Percentiles rank a stretch among this genome's conserved stretches.
These are phyloP conservation scores for Sugiyamaella castrensis DNA, from an alignment of 1,139 yeast genomes.

Conservation along the genomic window DNA sequence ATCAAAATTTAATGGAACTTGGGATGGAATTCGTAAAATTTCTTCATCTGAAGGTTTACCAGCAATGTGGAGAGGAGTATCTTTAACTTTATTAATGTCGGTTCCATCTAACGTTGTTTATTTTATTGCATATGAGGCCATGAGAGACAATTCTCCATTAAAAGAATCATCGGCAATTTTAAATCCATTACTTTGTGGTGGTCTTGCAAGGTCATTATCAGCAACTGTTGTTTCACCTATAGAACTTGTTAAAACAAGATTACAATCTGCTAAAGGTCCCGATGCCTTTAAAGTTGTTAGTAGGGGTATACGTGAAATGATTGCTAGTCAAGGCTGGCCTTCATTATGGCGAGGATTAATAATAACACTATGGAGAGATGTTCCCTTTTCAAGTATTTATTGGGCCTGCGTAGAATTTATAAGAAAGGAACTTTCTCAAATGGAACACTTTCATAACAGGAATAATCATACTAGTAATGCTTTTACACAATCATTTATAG, in stretches of 20 bases:
- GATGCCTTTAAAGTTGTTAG: conserved; percentile 42
- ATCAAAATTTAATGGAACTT: conserved; percentile 51
- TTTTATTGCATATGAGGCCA: conserved; percentile 87
- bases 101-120: conserved; percentile 91
- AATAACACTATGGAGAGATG: conserved; percentile 93
- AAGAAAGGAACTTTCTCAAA: conserved; percentile 26
- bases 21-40: conserved; percentile 69
- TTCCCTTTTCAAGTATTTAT: conserved; percentile 92
- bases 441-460: conserved; percentile 24
- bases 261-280: conserved; percentile 62
- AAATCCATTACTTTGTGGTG: conserved; percentile 85
- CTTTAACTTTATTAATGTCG: conserved; percentile 82
- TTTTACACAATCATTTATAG: conserved; percentile 68
- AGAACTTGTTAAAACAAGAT: conserved; percentile 80
- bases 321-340: conserved; percentile 54
- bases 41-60: conserved; percentile 66
- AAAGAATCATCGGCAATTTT: conserved; percentile 39
- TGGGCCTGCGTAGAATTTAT: conserved; percentile 64
- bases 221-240: conserved; percentile 86
- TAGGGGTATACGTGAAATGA: conserved; percentile 54
- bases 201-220: conserved; percentile 75
- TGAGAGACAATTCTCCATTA: conserved; percentile 72
- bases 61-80: conserved; percentile 87
- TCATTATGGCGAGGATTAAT: conserved; percentile 81
- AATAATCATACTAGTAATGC: conserved; percentile 42